Evolutionary conservation across 2,329 filamentous ascomycete genomes (phyloP), one percentile per base, ranked within the genome.

Genomic region (Aspergillus sp.): DNA sequence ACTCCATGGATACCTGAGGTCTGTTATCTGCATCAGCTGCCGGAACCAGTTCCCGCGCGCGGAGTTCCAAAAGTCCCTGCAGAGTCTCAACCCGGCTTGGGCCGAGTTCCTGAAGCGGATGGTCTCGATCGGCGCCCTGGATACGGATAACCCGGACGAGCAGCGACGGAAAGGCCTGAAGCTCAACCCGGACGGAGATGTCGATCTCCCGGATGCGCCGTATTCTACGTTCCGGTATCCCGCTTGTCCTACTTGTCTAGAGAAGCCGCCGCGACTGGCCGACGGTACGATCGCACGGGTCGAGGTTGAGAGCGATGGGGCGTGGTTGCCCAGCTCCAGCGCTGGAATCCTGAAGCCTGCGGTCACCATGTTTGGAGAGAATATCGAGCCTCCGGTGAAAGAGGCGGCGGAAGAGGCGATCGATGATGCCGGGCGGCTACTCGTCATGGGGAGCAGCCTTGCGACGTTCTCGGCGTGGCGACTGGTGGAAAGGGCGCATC

Each of bases 391-490:
- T 1, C 50, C 62, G 1, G 78, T 88, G 22, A 95, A 93, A 57
- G 58, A 65, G 1, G 78, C 77, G 0, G 89, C 88, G 1, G 88
- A 96, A 52, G 64, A 75, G 16, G 82, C 82, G 8, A 76, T 96
- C 30, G 84, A 95, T 49, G 71, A 72, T 16, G 82, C 86, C 1
- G 78, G 77, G 4, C 75, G 76, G 37, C 60, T 96, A 22, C 66
- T 96, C 14, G 73, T 96, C 6, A 58, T 96, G 11, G 91, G 88
- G 3, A 95, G 85, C 22, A 94, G 85, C 40, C 70, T 96, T 29
- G 91, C 91, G 4, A 96, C 91, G 0, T 96, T 93, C 57, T 94
- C 86, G 8, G 91, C 91, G 0, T 98, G 86, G 86, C 71, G 89
- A 36, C 60, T 98, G 34, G 86, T 82, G 2, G 89, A 86, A 63